Evolutionary conservation across 2,329 filamentous ascomycete species (phyloP), one percentile per base, ranked within the genome.

Genomic region (Rachicladosporium sp.): DNA sequence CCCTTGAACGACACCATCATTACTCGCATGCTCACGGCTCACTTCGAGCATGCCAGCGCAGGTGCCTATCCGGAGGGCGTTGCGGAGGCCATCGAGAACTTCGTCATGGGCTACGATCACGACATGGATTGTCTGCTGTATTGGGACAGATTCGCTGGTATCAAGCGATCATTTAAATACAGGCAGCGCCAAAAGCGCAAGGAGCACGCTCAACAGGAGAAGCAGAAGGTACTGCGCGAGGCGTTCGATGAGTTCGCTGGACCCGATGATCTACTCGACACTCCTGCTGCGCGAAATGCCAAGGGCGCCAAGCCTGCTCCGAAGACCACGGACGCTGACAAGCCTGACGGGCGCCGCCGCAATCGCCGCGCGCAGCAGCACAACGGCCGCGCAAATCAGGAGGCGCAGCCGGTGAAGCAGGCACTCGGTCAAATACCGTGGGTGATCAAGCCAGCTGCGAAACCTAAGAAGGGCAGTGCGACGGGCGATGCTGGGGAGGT

Each of bases 21-120:
- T 33, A 42, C 29, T 11, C 43, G 48, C 40, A 33, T 42, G 31
- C 43, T 49, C 32, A 50, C 48, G 13, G 38, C 44, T 10, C 44
- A 31, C 39, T 37, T 45, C 40, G 40, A 45, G 36, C 37, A 42
- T 35, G 13, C 11, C 2, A 35, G 38, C 5, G 35, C 29, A 5
- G 29, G 19, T 4, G 33, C 11, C 11, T 46, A 46, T 36, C 31
- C 38, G 2, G 32, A 27, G 12, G 8, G 10, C 21, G 29, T 43
- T 32, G 13, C 32, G 29, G 31, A 41, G 11, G 41, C 35, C 6
- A 43, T 46, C 31, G 10, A 30, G 15, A 21, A 32, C 7, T 46
- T 44, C 34, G 13, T 42, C 6, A 33, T 13, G 3, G 33, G 31
- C 33, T 34, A 36, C 15, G 42, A 32, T 4, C 32, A 35, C 7